Conservation (phyloP, 2,329 filamentous ascomycete genomes). For the Mariannaea elegans region DNA sequence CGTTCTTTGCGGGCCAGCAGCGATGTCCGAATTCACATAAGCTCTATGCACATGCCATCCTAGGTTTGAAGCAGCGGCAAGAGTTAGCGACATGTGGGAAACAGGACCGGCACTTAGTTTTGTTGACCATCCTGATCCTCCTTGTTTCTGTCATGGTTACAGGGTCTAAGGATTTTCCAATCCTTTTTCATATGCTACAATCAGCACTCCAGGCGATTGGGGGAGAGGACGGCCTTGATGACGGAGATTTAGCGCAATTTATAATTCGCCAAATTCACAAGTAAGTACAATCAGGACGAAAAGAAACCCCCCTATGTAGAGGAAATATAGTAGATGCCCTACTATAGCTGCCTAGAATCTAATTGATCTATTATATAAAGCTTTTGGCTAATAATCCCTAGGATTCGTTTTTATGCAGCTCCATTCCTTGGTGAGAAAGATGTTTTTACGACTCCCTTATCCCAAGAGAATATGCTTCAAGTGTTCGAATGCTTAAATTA, state of each 20-base stretch:
- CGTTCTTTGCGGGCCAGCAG: neutral
- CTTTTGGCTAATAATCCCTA: too few species aligned
- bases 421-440: too few species aligned
- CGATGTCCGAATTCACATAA: neutral
- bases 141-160: slow-evolving; percentile 29
- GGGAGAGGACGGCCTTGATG: slow-evolving; percentile 21
- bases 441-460: slow-evolving; percentile 1
- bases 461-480: slow-evolving; percentile 2
- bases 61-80: slow-evolving; percentile 8
- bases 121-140: slow-evolving; percentile 27
- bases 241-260: slow-evolving; percentile 15
- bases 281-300: slow-evolving; percentile 4
- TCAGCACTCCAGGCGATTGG: slow-evolving; percentile 24
- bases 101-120: slow-evolving; percentile 2
- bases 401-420: too few species aligned
- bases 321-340: too few species aligned
- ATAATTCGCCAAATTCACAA: slow-evolving; percentile 23
- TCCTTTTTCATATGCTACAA: slow-evolving; percentile 27
- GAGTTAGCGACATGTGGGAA: neutral
- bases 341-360: too few species aligned
- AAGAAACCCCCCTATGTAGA: neutral
- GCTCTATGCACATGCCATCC: slow-evolving; percentile 19
- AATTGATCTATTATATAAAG: too few species aligned
- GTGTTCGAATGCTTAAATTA: slow-evolving; percentile 14
- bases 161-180: slow-evolving; percentile 26